These are phyloP conservation scores for Naganishia vaughanmartiniae DNA, from an alignment of 768 basidiomycete species.

Conservation along the genomic window DNA sequence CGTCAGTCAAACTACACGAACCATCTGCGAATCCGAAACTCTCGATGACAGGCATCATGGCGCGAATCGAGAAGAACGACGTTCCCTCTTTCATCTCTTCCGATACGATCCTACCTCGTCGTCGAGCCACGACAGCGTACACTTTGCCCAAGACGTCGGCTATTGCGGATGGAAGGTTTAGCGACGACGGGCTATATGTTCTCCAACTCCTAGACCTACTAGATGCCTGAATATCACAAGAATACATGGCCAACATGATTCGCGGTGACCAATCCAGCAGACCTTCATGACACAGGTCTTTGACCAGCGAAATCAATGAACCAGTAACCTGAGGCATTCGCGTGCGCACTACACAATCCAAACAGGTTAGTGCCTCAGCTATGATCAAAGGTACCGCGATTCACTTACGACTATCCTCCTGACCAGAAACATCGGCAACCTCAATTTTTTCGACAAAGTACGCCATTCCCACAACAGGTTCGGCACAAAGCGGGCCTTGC, in stretches of 20 bases:
- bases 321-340: conserved; percentile 80
- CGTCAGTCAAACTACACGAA: conserved; percentile 52
- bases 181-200: conserved; percentile 21
- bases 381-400: too few species aligned
- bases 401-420: conserved; percentile 38
- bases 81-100: conserved; percentile 99
- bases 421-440: conserved; percentile 68
- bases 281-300: conserved; percentile 84
- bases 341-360: conserved; percentile 64
- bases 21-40: conserved; percentile 97
- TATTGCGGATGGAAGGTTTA: conserved; percentile 46
- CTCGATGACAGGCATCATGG: conserved; percentile 90
- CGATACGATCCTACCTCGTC: conserved; percentile 85
- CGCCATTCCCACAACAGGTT: conserved; percentile 88
- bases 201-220: conserved; percentile 60
- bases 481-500: conserved; percentile 90
- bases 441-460: conserved; percentile 75
- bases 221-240: conserved; percentile 96
- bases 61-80: conserved; percentile 84
- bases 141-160: conserved; percentile 97
- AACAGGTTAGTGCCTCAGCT: conserved; percentile 1
- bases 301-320: conserved; percentile 79
- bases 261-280: conserved; percentile 96
- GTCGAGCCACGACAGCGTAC: conserved; percentile 87
- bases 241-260: conserved; percentile 96